These are phyloP conservation scores for Ascocoryne sarcoides DNA, from an alignment of 2,329 filamentous ascomycete genomes.

Conservation along the genomic window DNA sequence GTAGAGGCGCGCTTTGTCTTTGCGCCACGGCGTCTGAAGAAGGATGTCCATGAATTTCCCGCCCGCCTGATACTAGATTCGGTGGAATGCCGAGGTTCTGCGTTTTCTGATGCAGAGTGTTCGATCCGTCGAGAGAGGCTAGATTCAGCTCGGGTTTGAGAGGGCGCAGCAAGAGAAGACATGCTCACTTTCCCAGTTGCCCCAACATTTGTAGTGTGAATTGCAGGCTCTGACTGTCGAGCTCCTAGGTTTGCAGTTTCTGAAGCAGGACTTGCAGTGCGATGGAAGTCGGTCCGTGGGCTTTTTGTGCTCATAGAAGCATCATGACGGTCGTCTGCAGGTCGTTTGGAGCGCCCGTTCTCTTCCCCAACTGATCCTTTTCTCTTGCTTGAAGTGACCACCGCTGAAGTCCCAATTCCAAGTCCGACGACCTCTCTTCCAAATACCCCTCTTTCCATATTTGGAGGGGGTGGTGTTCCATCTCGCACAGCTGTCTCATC, in stretches of 20 bases:
- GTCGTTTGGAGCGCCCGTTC: constrained; percentile 28
- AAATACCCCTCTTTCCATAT: constrained; percentile 51
- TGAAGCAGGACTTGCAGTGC: constrained; percentile 18
- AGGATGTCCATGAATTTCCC: constrained; percentile 52
- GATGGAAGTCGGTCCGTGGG: constrained; percentile 9
- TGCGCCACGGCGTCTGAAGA: constrained; percentile 52
- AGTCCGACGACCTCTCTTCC: constrained; percentile 49
- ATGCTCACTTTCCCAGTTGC: constrained; percentile 36
- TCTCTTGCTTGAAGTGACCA: constrained; percentile 49
- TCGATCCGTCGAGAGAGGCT: no score
- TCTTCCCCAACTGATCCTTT: constrained; percentile 34
- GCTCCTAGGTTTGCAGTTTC: constrained; percentile 25
- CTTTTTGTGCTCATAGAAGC: constrained; percentile 10
- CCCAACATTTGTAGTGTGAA: constrained; percentile 40
- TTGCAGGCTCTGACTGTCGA: constrained; percentile 29
- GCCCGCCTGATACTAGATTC: constrained; percentile 43
- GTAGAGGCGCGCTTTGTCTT: constrained; percentile 44
- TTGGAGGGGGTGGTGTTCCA: constrained; percentile 43
- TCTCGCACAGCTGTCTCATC: constrained; percentile 44
- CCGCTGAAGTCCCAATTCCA: constrained; percentile 46
- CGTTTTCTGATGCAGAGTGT: constrained; percentile 35
- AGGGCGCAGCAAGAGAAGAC: no score
- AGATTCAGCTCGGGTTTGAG: no score
- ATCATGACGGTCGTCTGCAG: constrained; percentile 19
- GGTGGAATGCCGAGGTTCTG: constrained; percentile 33